Conservation (phyloP, 2,329 filamentous ascomycete genomes). For the Aspergillus hiratsukae region DNA sequence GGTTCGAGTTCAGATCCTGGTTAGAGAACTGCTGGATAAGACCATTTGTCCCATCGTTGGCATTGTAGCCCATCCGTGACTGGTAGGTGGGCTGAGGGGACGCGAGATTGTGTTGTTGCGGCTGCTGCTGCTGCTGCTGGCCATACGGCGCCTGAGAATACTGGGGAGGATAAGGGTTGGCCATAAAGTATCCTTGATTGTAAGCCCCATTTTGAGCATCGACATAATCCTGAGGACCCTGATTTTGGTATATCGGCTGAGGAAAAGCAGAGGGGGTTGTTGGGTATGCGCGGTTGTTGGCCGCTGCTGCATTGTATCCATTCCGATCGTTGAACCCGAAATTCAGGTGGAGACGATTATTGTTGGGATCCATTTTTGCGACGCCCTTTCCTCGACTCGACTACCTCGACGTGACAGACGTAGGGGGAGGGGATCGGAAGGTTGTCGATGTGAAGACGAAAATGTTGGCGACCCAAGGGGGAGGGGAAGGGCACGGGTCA, state of each 20-base stretch:
- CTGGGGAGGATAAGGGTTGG: constrained; percentile 55
- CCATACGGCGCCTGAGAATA: constrained; percentile 49
- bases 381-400: constrained; percentile 41
- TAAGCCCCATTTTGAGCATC: constrained; percentile 44
- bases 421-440: constrained; percentile 8
- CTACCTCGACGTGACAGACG: constrained; percentile 17
- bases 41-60: constrained; percentile 81
- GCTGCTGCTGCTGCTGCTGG: constrained; percentile 17
- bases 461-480: constrained; percentile 11
- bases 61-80: constrained; percentile 48
- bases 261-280: constrained; percentile 95
- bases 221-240: constrained; percentile 58
- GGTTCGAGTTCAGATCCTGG: constrained; percentile 78
- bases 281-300: constrained; percentile 67
- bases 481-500: constrained; percentile 11
- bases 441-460: constrained; percentile 4
- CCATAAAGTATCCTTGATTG: constrained; percentile 57
- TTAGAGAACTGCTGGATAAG: constrained; percentile 95
- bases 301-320: constrained; percentile 52
- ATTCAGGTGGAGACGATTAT: constrained; percentile 48
- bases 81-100: constrained; percentile 54
- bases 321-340: constrained; percentile 54
- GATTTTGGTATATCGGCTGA: constrained; percentile 71
- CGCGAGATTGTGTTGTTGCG: constrained; percentile 43
- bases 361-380: constrained; percentile 48